Conservation (phyloP, 2,329 filamentous ascomycete genomes). For the Penicillium capsulatum region DNA sequence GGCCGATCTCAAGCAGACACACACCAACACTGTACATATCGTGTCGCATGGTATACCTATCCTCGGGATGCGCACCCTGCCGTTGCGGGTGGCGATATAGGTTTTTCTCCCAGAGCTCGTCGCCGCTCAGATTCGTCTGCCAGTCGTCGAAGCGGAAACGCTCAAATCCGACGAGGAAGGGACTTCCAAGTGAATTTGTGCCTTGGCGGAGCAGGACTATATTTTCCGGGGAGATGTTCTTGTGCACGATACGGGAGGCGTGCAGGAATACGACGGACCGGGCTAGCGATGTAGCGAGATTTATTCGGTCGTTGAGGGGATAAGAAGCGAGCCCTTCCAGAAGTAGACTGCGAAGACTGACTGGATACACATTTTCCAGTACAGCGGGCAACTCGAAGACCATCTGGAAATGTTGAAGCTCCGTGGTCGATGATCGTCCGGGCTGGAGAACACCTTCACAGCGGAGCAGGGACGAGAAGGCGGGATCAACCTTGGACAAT, state of each 20-base stretch:
- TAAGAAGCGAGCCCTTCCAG: neutral
- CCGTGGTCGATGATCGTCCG: neutral
- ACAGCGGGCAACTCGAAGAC: neutral
- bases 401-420: too few species aligned
- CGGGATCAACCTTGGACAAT: too few species aligned
- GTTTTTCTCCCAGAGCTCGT: slow-evolving; percentile 35
- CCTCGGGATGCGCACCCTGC: neutral
- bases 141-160: slow-evolving; percentile 36
- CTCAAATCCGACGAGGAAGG: slow-evolving; percentile 45
- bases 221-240: slow-evolving; percentile 45
- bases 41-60: slow-evolving; percentile 8
- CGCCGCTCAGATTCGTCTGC: slow-evolving; percentile 31
- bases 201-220: slow-evolving; percentile 9
- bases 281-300: slow-evolving; percentile 28
- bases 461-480: too few species aligned
- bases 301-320: slow-evolving; percentile 7
- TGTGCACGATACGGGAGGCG: slow-evolving; percentile 44
- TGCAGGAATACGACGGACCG: slow-evolving; percentile 38
- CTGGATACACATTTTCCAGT: neutral
- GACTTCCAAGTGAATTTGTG: slow-evolving; percentile 1
- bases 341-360: slow-evolving; percentile 1
- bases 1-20: slow-evolving; percentile 7
- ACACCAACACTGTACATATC: slow-evolving; percentile 10
- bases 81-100: slow-evolving; percentile 49
- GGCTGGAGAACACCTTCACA: too few species aligned